A percentile compares a stretch with the other conserved stretches of the same genome.
These are phyloP conservation scores for Canna indica DNA, from an alignment of 176 grass and related monocot species.

Conservation along the genomic window DNA sequence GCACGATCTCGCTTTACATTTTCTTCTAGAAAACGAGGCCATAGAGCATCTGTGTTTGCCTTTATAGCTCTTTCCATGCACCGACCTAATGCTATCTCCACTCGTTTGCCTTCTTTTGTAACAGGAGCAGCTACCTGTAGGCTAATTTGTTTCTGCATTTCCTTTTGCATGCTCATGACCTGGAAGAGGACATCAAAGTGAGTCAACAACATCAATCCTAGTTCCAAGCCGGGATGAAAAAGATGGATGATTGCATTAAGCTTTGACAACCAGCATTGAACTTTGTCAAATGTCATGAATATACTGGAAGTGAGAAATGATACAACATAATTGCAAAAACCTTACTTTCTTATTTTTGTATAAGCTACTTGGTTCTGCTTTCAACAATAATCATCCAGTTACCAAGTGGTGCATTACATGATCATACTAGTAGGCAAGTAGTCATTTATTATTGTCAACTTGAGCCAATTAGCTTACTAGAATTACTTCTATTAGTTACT, in stretches of 20 bases:
- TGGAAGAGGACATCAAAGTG: conserved; percentile 19
- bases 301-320: too few relatives aligned
- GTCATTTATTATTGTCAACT: too few relatives aligned
- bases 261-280: too few relatives aligned
- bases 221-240: neutral
- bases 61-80: conserved; percentile 79
- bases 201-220: neutral
- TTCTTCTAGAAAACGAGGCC: conserved; percentile 71
- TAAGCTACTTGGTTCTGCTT: too few relatives aligned
- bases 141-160: conserved; percentile 74
- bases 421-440: too few relatives aligned
- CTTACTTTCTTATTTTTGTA: too few relatives aligned
- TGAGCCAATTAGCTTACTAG: too few relatives aligned
- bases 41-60: conserved; percentile 71
- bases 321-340: too few relatives aligned
- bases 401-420: too few relatives aligned
- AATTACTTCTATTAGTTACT: too few relatives aligned
- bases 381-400: too few relatives aligned
- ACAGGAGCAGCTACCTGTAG: conserved; percentile 45
- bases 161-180: conserved; percentile 63
- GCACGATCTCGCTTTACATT: conserved; percentile 60
- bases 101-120: conserved; percentile 80
- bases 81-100: conserved; percentile 66
- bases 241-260: neutral
- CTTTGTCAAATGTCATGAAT: too few relatives aligned